A percentile compares a stretch with the other conserved stretches of the same genome.
phyloP scores from a whole-genome alignment of 352 stramenopile species.

The Phytophthora nicotianae region DNA sequence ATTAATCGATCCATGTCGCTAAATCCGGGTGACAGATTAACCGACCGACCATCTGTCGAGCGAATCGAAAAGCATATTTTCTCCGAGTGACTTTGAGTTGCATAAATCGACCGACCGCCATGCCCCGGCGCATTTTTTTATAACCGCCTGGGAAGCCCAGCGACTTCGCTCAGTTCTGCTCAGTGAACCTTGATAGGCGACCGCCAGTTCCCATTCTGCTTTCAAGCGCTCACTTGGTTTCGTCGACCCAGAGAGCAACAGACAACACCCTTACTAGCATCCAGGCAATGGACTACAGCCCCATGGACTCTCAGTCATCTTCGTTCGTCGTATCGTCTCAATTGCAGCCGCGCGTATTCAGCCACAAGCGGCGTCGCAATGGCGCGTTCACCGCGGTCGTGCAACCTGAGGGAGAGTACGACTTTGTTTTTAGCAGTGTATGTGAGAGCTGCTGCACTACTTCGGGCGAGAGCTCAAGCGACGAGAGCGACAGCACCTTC shows the following conservation, averaged over 20 bases:
- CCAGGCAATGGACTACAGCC: conserved; percentile 12
- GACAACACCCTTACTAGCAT: background rate
- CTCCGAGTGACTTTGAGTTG: background rate
- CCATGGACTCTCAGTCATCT: conserved; percentile 10
- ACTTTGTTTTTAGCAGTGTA: background rate
- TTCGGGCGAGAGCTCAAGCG: conserved; percentile 40
- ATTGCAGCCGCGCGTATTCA: conserved; percentile 4
- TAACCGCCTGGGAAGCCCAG: conserved; percentile 26
- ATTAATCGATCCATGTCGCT: conserved; percentile 13
- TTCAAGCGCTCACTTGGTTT: conserved; percentile 10
- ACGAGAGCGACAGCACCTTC: conserved; percentile 29
- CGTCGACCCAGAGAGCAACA: background rate
- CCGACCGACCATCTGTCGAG: conserved; percentile 32
- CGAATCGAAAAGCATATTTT: conserved; percentile 31
- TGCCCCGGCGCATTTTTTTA: conserved; percentile 39
- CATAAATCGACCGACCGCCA: conserved; percentile 39
- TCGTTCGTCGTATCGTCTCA: background rate
- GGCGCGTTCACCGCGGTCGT: background rate
- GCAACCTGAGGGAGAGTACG: background rate
- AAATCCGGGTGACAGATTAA: conserved; percentile 14
- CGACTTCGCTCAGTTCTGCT: conserved; percentile 23
- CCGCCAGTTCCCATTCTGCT: conserved; percentile 40
- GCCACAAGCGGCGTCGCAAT: conserved; percentile 39
- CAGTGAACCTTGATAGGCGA: background rate
- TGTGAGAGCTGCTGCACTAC: conserved; percentile 31